Percentiles rank a stretch among this genome's conserved stretches.
These are phyloP conservation scores for Pholiota conissans DNA, from an alignment of 768 basidiomycete species.

Conservation along the genomic window DNA sequence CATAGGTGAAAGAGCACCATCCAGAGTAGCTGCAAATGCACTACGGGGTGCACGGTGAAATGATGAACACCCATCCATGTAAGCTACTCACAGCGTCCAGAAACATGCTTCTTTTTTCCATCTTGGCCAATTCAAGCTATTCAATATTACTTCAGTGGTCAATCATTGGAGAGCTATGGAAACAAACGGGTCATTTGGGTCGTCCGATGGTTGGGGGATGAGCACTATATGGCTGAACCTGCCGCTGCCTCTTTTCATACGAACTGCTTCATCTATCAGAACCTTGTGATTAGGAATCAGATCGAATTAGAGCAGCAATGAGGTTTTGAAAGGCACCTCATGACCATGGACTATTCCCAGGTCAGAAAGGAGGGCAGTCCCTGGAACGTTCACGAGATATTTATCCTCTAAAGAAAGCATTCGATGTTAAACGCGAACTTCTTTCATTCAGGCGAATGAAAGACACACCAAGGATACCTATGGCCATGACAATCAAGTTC, in stretches of 20 bases:
- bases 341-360: constrained; percentile 35
- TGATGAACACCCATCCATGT: not conserved
- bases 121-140: constrained; percentile 41
- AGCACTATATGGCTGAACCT: constrained; percentile 38
- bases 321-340: constrained; percentile 18
- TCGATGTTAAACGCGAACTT: not conserved
- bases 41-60: constrained; percentile 16
- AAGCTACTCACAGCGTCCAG: constrained; percentile 37
- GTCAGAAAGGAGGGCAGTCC: constrained; percentile 41
- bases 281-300: constrained; percentile 17
- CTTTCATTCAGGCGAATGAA: not conserved
- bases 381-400: constrained; percentile 36
- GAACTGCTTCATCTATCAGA: constrained; percentile 29
- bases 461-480: constrained; percentile 37
- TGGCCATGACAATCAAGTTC: constrained; percentile 23
- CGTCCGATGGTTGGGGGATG: constrained; percentile 44
- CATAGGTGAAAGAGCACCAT: constrained; percentile 44
- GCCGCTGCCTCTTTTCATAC: constrained; percentile 37
- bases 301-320: not conserved
- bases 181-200: constrained; percentile 41
- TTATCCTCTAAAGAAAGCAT: constrained; percentile 30
- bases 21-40: constrained; percentile 39
- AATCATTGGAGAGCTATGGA: not conserved
- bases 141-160: not conserved
- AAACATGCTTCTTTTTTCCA: constrained; percentile 49